Percentiles rank a stretch among this genome's conserved stretches.
These are phyloP conservation scores for Sporothrix globosa DNA, from an alignment of 2,329 filamentous ascomycete genomes.

Conservation along the genomic window DNA sequence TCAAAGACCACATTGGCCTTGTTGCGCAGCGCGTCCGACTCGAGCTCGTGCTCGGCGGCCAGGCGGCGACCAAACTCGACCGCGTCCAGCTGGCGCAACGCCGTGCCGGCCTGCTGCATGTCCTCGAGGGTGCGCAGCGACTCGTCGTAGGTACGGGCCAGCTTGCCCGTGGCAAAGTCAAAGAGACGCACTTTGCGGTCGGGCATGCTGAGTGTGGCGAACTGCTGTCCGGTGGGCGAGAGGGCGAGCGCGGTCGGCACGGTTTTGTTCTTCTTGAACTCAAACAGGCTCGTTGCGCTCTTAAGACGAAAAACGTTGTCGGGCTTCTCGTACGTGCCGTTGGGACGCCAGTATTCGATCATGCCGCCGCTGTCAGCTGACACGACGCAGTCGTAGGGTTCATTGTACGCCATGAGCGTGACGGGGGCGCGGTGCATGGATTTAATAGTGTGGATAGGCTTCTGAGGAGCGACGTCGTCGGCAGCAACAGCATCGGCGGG, in stretches of 20 bases:
- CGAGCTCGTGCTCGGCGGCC: constrained; percentile 82
- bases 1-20: constrained; percentile 91
- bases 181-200: constrained; percentile 93
- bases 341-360: constrained; percentile 94
- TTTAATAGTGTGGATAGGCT: constrained; percentile 75
- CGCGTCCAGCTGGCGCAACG: constrained; percentile 78
- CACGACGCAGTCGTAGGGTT: constrained; percentile 83
- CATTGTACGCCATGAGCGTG: constrained; percentile 85
- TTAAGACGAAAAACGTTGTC: constrained; percentile 91
- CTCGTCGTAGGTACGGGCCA: constrained; percentile 93
- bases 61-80: constrained; percentile 90
- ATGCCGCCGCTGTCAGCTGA: constrained; percentile 89
- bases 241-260: constrained; percentile 79
- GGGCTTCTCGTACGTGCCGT: constrained; percentile 82
- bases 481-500: not conserved
- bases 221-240: constrained; percentile 82
- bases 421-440: constrained; percentile 82
- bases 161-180: constrained; percentile 84
- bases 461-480: constrained; percentile 36
- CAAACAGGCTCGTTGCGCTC: constrained; percentile 90
- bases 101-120: constrained; percentile 93
- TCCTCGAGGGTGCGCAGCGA: constrained; percentile 85
- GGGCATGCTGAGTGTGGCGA: constrained; percentile 87
- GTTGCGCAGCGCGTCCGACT: constrained; percentile 61
- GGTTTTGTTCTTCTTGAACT: constrained; percentile 94